These are phyloP conservation scores for Aethionema arabicum DNA, from an alignment of 345 rosid species.

Conservation along the genomic window DNA sequence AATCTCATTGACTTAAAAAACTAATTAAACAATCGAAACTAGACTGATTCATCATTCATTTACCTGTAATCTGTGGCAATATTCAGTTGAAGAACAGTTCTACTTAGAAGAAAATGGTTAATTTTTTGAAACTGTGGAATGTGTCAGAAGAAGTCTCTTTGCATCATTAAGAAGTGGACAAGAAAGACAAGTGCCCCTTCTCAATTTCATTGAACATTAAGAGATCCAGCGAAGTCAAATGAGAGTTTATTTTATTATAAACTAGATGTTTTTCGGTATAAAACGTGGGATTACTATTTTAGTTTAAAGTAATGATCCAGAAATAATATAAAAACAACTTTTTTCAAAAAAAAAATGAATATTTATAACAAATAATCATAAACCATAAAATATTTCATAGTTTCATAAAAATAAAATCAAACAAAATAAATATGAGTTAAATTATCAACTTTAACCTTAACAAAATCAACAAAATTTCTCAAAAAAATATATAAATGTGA, in stretches of 20 bases:
- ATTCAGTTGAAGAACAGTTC: conserved; percentile 35
- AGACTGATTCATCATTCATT: conserved; percentile 15
- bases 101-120: conserved; percentile 15
- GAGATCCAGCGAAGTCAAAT: conserved; percentile 20
- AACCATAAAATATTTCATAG: too few species aligned
- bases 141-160: conserved; percentile 18
- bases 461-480: too few species aligned
- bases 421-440: too few species aligned
- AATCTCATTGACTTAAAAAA: conserved; percentile 26
- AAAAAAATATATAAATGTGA: too few species aligned
- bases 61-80: conserved; percentile 29
- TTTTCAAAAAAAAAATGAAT: too few species aligned
- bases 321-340: too few species aligned
- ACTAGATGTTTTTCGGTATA: too few species aligned
- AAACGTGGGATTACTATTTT: too few species aligned
- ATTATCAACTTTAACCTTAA: too few species aligned
- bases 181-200: conserved; percentile 13
- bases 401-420: too few species aligned
- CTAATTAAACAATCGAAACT: conserved; percentile 23
- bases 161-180: conserved; percentile 13
- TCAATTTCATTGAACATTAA: conserved; percentile 25
- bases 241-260: neutral
- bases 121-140: conserved; percentile 26
- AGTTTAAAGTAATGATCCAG: too few species aligned
- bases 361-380: too few species aligned